A percentile compares a stretch with the other conserved stretches of the same genome.
These are phyloP conservation scores for Salix udensis DNA, from an alignment of 345 rosid species.

Conservation along the genomic window DNA sequence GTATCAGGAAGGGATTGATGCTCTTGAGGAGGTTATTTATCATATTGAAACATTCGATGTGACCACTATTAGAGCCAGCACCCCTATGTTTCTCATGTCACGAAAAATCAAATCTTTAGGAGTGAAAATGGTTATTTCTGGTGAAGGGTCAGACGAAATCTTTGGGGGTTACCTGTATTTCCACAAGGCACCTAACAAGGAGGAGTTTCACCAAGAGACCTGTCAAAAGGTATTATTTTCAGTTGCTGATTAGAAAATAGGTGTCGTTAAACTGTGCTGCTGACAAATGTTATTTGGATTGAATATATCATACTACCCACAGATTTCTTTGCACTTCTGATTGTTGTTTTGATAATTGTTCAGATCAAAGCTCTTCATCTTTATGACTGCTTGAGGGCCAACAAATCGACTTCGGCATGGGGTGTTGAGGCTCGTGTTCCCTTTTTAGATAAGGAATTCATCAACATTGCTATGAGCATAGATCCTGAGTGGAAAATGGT, in stretches of 20 bases:
- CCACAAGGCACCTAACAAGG: constrained; percentile 81
- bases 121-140: constrained; percentile 86
- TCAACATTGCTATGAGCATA: constrained; percentile 63
- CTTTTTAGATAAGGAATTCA: constrained; percentile 72
- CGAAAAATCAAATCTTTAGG: constrained; percentile 83
- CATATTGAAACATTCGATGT: constrained; percentile 83
- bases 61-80: constrained; percentile 84
- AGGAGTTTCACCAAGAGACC: constrained; percentile 75
- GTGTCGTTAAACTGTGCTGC: neutral
- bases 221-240: constrained; percentile 58
- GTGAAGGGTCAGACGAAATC: constrained; percentile 86
- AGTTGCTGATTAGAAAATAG: neutral
- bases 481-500: constrained; percentile 93
- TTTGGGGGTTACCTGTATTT: constrained; percentile 87
- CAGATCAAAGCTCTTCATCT: constrained; percentile 86
- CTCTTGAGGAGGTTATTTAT: constrained; percentile 82
- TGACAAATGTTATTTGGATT: neutral
- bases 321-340: constrained; percentile 1
- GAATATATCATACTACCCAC: neutral
- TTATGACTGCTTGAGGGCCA: constrained; percentile 87
- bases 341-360: constrained; percentile 16
- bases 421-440: constrained; percentile 94
- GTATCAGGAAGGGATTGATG: constrained; percentile 78
- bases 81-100: constrained; percentile 91
- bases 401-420: constrained; percentile 85